These are phyloP conservation scores for Aspergillus conjunctus DNA, from an alignment of 495 filamentous ascomycete genomes.

Conservation along the genomic window DNA sequence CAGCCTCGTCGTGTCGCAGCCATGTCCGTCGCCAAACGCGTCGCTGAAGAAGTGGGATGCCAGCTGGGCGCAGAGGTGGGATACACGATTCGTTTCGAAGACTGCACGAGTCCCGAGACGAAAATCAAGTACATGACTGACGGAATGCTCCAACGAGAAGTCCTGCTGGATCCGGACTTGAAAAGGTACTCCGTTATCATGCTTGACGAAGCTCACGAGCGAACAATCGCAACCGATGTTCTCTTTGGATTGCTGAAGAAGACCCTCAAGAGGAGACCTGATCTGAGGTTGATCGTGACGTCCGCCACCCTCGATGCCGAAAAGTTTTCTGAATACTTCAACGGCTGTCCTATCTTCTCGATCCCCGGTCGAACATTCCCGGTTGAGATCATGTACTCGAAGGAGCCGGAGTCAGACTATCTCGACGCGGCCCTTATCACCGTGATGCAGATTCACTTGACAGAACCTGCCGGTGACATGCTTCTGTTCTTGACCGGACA, in stretches of 20 bases:
- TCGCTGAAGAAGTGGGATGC: constrained; percentile 95
- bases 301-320: constrained; percentile 96
- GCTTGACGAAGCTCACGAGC: constrained; percentile 97
- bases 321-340: constrained; percentile 95
- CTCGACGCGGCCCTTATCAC: constrained; percentile 93
- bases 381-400: constrained; percentile 91
- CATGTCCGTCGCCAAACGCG: constrained; percentile 95
- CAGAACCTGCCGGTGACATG: constrained; percentile 88
- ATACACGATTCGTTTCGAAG: constrained; percentile 97
- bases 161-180: constrained; percentile 84
- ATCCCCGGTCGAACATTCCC: constrained; percentile 95
- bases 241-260: constrained; percentile 95
- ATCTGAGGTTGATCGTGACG: constrained; percentile 93
- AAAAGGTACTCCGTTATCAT: constrained; percentile 94
- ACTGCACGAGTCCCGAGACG: constrained; percentile 85
- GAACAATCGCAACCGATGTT: constrained; percentile 94
- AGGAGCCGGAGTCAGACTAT: constrained; percentile 95
- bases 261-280: constrained; percentile 79
- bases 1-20: constrained; percentile 96
- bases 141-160: constrained; percentile 95
- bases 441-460: constrained; percentile 97
- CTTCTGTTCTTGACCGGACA: constrained; percentile 94
- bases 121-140: constrained; percentile 99
- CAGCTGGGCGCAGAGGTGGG: constrained; percentile 89
- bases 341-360: constrained; percentile 90